phyloP scores from a whole-genome alignment of 306 rosid species.

The Psophocarpus tetragonolobus region DNA sequence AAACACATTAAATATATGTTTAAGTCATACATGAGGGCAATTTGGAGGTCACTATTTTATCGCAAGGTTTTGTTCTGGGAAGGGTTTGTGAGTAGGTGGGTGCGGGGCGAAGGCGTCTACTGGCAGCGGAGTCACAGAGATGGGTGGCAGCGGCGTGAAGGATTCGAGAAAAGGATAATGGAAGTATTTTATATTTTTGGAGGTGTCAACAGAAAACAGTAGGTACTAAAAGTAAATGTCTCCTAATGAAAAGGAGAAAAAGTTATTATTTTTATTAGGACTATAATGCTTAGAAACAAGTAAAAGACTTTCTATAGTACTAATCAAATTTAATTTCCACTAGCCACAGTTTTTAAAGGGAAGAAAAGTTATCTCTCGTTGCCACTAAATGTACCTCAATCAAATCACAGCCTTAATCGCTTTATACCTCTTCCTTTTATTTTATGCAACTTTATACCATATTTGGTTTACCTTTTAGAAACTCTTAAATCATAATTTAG shows the following conservation, averaged over 20 bases:
- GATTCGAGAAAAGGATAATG: too few relatives aligned
- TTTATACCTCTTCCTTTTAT: not conserved
- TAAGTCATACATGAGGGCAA: too few relatives aligned
- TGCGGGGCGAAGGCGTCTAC: too few relatives aligned
- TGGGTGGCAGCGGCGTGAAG: too few relatives aligned
- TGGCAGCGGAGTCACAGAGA: too few relatives aligned
- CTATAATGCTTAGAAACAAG: not conserved
- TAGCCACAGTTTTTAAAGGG: not conserved
- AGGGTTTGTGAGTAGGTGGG: too few relatives aligned
- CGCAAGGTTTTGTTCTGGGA: too few relatives aligned
- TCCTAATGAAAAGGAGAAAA: not conserved
- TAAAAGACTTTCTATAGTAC: not conserved
- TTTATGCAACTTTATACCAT: not conserved
- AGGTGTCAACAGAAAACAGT: too few relatives aligned
- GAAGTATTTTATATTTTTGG: too few relatives aligned
- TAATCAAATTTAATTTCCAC: not conserved
- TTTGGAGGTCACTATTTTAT: too few relatives aligned
- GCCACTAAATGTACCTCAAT: not conserved
- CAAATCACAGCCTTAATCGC: not conserved
- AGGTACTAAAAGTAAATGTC: too few relatives aligned
- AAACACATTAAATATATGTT: too few relatives aligned
- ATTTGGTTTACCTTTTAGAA: not conserved
- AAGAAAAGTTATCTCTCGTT: not conserved
- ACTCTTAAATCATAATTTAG: not conserved
- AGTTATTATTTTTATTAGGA: not conserved